A percentile compares a stretch with the other conserved stretches of the same genome.
Conservation (phyloP, 169 alveolate genomes). For the Plasmodium adleri region DNA sequence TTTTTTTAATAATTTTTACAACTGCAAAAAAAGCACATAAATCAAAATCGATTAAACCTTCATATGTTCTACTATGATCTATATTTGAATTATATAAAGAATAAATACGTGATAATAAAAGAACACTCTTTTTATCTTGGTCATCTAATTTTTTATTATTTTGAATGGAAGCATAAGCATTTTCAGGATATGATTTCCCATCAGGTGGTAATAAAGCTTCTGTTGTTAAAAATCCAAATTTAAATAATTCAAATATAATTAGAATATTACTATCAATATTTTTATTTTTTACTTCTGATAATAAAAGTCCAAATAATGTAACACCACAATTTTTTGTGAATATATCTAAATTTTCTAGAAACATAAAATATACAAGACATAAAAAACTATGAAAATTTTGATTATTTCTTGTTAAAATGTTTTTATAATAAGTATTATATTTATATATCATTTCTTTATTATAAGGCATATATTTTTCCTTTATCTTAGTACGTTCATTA, state of each 20-base stretch:
- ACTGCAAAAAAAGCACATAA: constrained; percentile 81
- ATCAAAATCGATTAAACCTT: constrained; percentile 77
- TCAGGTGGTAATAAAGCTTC: constrained; percentile 80
- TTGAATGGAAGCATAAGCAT: constrained; percentile 67
- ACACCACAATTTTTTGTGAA: constrained; percentile 83
- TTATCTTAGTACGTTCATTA: too few relatives aligned
- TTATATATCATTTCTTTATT: neutral
- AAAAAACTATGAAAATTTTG: constrained; percentile 65
- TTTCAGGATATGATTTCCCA: constrained; percentile 78
- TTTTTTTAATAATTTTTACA: constrained; percentile 79
- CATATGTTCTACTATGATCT: constrained; percentile 39
- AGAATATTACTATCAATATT: constrained; percentile 76
- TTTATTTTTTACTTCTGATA: constrained; percentile 78
- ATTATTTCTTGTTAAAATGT: constrained; percentile 40
- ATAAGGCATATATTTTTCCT: too few relatives aligned
- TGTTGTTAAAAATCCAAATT: constrained; percentile 83
- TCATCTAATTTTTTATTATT: constrained; percentile 27
- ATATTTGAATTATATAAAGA: constrained; percentile 65
- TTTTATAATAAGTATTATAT: constrained; percentile 40
- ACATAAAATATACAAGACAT: constrained; percentile 77
- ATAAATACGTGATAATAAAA: constrained; percentile 79
- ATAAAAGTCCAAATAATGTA: constrained; percentile 82
- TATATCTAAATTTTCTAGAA: constrained; percentile 84
- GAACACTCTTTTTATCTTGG: constrained; percentile 75
- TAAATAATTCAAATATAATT: constrained; percentile 80